Evolutionary conservation across 179 eudicot genomes (phyloP).

Genomic region (Corrigiola litoralis): DNA sequence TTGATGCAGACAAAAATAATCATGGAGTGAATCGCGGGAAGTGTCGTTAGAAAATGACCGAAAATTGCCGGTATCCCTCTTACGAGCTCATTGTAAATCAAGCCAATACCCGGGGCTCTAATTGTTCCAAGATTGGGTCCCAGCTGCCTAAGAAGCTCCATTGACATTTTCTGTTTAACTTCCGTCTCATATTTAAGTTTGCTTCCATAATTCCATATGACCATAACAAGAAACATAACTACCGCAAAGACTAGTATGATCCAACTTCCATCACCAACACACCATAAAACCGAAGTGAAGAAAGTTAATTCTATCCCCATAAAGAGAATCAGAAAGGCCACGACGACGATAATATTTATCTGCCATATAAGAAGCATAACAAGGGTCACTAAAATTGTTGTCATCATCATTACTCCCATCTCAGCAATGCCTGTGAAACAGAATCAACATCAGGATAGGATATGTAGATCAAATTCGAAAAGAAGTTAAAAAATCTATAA

Average conservation of each 20-base stretch:
- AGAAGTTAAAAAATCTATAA: not conserved
- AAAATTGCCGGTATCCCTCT: conserved; percentile 92
- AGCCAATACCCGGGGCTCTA: conserved; percentile 95
- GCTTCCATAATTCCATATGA: conserved; percentile 94
- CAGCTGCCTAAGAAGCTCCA: conserved; percentile 73
- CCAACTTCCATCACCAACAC: conserved; percentile 96
- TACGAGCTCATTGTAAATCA: conserved; percentile 91
- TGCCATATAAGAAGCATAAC: conserved; percentile 99
- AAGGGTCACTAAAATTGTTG: conserved; percentile 83
- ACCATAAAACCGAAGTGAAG: conserved; percentile 80
- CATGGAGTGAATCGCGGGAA: conserved; percentile 98
- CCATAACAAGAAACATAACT: conserved; percentile 77
- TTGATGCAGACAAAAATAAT: conserved; percentile 91
- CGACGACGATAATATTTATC: conserved; percentile 62
- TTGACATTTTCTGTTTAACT: conserved; percentile 82
- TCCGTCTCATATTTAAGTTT: conserved; percentile 93
- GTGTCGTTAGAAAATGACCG: conserved; percentile 88
- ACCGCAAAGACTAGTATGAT: conserved; percentile 73
- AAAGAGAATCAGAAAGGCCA: conserved; percentile 67
- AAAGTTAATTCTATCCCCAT: conserved; percentile 83
- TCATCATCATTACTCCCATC: conserved; percentile 97
- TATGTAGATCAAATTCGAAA: not conserved
- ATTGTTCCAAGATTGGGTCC: conserved; percentile 92
- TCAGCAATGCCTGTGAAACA: conserved; percentile 84
- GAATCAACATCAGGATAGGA: conserved; percentile 24